These are phyloP conservation scores for Oryza rufipogon DNA, from an alignment of 176 grass and related monocot genomes.

Conservation along the genomic window DNA sequence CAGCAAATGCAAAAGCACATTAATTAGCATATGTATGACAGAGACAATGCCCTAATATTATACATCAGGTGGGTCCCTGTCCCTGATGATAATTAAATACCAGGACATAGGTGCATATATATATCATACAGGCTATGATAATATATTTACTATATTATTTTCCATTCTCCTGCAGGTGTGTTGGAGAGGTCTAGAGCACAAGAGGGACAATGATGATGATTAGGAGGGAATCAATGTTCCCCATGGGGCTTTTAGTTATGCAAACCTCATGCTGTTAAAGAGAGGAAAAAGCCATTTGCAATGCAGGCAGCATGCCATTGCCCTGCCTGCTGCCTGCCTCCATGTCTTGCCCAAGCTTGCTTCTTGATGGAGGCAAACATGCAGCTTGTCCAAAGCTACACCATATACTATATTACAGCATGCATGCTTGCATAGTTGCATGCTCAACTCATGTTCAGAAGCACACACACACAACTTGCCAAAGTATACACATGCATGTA, in stretches of 20 bases:
- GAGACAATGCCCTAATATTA: slow-evolving; percentile 48
- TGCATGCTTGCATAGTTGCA: background rate
- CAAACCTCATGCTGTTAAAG: slow-evolving; percentile 62
- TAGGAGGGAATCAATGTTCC: slow-evolving; percentile 68
- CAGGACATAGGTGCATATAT: slow-evolving; percentile 19
- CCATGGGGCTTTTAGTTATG: slow-evolving; percentile 52
- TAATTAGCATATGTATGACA: slow-evolving; percentile 34
- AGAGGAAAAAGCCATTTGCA: slow-evolving; percentile 31
- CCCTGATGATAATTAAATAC: slow-evolving; percentile 28
- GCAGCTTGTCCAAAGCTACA: slow-evolving; percentile 33
- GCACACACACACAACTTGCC: background rate
- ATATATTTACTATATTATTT: background rate
- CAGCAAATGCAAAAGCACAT: slow-evolving; percentile 28
- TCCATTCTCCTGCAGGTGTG: background rate
- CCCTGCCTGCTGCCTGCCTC: background rate
- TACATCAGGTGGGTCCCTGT: slow-evolving; percentile 32
- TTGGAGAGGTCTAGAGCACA: slow-evolving; percentile 43
- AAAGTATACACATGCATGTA: background rate
- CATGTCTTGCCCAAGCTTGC: slow-evolving; percentile 2
- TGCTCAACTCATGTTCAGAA: background rate
- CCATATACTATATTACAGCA: slow-evolving; percentile 11
- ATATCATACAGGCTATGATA: background rate
- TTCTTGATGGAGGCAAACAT: slow-evolving; percentile 54
- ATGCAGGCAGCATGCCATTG: slow-evolving; percentile 4
- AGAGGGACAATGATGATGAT: slow-evolving; percentile 66